A percentile compares a stretch with the other conserved stretches of the same genome.
These are phyloP conservation scores for Alternaria sp. DNA, from an alignment of 2,329 filamentous ascomycete species.

Conservation along the genomic window DNA sequence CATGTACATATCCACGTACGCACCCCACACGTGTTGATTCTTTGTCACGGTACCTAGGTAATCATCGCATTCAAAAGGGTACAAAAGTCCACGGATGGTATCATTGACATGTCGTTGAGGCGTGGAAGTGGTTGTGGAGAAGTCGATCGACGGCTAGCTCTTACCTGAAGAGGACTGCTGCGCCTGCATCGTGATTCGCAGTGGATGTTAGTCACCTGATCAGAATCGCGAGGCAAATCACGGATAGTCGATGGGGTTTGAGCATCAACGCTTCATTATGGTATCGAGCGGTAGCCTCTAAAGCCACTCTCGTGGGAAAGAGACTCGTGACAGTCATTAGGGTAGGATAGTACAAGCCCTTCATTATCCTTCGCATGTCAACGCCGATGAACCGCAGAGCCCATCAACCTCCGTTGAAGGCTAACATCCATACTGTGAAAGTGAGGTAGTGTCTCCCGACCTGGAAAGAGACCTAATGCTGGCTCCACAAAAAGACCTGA, in stretches of 20 bases:
- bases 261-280: constrained; percentile 17
- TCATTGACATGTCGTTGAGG: too few relatives aligned
- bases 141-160: not conserved
- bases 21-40: not conserved
- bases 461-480: constrained; percentile 9
- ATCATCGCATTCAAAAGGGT: not conserved
- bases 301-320: constrained; percentile 27
- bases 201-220: not conserved
- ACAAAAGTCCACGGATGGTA: too few relatives aligned
- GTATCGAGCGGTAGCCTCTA: constrained; percentile 16
- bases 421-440: not conserved
- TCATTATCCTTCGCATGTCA: not conserved
- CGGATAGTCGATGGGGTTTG: not conserved
- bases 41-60: too few relatives aligned
- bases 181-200: not conserved
- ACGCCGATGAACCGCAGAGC: constrained; percentile 4
- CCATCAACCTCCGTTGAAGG: constrained; percentile 4
- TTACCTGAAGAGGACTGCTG: not conserved
- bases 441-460: not conserved
- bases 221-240: not conserved
- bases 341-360: constrained; percentile 9
- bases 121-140: not conserved
- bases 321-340: constrained; percentile 33
- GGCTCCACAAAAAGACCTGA: not conserved
- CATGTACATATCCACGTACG: not conserved